Evolutionary conservation across 306 rosid genomes (phyloP), one percentile per base, ranked within the genome.

Genomic region (Pachyrhizus erosus): DNA sequence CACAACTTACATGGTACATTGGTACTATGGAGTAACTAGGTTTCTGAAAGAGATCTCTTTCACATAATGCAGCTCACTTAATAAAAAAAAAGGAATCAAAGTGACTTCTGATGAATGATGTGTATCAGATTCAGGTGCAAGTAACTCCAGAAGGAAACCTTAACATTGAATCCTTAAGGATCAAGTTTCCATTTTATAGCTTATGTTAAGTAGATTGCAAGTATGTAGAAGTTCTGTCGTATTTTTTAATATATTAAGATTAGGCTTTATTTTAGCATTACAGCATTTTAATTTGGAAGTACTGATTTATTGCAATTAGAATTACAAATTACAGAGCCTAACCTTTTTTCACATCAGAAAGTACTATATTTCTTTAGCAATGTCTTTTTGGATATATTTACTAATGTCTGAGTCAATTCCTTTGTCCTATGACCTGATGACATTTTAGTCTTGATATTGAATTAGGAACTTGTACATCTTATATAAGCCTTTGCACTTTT

Each of bases 81-180:
- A 29, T 76, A 8, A 29, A 75, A 76, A 43, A 57, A 76, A 43
- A 57, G 75, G 48, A 70, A 70, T 42, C 49, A 70, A n/a, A 48
- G 33, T 77, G 52, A 11, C 37, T 65, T 26, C 14, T 43, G 43
- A 27, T 75, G 9, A 54, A 66, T 67, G n/a, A 54, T 82, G 75
- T 78, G 20, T 51, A 34, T 64, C 6, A 4, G 70, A 79, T 79
- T 40, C 55, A 49, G 40, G 77, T 39, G 70, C 76, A 52, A 69
- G 70, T 40, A 71, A 61, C 72, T 15, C 45, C 14, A 9, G 79
- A 74, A 82, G 15, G 79, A 74, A 76, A 80, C 20, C 34, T 23
- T 17, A 17, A 37, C n/a, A 79, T 12, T 73, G 71, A 78, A 67
- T 65, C 80, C 65, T 78, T 58, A 27, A 40, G 71, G 42, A 51